These are phyloP conservation scores for Populus hybrid DNA, from an alignment of 441 rosid species.

Conservation along the genomic window DNA sequence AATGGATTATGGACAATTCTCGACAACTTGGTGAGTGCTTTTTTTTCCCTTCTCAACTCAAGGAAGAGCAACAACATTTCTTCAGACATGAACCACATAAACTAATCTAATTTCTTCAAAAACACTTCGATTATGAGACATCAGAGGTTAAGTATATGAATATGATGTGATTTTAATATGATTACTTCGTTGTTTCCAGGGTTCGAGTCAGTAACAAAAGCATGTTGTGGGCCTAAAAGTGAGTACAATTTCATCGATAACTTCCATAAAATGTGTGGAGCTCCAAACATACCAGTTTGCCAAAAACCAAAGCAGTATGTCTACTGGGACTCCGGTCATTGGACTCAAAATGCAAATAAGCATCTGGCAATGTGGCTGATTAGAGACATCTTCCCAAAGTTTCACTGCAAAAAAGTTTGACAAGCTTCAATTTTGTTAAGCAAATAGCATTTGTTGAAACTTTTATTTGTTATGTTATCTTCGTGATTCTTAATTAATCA, in stretches of 20 bases:
- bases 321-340: constrained; percentile 1
- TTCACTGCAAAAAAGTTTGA: constrained; percentile 5
- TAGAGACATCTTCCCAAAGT: neutral
- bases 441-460: too few relatives aligned
- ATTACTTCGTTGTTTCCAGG: neutral
- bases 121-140: neutral
- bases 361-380: neutral
- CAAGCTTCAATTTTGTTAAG: too few relatives aligned
- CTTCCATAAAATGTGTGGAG: neutral
- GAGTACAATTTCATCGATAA: neutral
- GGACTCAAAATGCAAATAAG: neutral
- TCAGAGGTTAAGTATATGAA: neutral
- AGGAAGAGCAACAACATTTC: too few relatives aligned
- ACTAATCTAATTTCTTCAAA: neutral
- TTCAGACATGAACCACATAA: neutral
- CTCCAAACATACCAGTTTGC: neutral
- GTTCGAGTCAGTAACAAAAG: neutral
- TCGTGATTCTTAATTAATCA: too few relatives aligned
- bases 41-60: neutral
- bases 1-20: constrained; percentile 1
- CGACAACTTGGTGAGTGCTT: constrained; percentile 4
- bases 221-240: constrained; percentile 16
- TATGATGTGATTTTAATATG: too few relatives aligned
- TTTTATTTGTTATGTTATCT: too few relatives aligned
- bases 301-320: neutral